Evolutionary conservation across 1,139 yeast species (phyloP).

Genomic region (Pneumocystis wakefieldiae): DNA sequence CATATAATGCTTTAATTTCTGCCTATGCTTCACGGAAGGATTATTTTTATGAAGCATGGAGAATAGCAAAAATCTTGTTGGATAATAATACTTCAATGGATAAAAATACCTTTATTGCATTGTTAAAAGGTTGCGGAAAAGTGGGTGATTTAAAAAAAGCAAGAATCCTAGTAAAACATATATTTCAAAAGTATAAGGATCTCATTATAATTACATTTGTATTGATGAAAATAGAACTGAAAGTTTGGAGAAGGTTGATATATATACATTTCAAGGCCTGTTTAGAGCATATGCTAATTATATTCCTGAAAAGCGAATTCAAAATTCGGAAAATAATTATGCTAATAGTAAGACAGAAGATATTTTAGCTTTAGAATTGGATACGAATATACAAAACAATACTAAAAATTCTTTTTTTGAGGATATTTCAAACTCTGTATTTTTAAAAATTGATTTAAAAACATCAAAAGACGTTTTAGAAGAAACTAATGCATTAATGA

Average conservation of each 20-base stretch:
- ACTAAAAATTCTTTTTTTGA: neutral
- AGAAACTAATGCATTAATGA: neutral
- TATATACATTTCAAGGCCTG: conserved; percentile 6
- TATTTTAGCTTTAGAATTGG: neutral
- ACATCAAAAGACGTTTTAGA: conserved; percentile 1
- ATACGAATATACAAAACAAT: neutral
- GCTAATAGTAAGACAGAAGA: neutral
- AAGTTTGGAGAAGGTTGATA: conserved; percentile 4
- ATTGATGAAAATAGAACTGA: neutral
- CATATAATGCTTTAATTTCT: conserved; percentile 10
- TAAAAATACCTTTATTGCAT: conserved; percentile 7
- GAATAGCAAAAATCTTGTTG: conserved; percentile 7
- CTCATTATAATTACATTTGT: neutral
- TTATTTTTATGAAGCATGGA: conserved; percentile 11
- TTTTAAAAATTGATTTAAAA: conserved; percentile 4
- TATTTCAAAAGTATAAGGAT: neutral
- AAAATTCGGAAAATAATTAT: neutral
- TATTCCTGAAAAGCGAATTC: conserved; percentile 2
- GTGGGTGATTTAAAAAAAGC: conserved; percentile 6
- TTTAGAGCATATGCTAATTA: conserved; percentile 9
- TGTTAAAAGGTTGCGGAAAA: conserved; percentile 6
- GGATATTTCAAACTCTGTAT: conserved; percentile 4
- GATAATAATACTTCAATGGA: conserved; percentile 5
- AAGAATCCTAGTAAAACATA: conserved; percentile 5
- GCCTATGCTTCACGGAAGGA: conserved; percentile 9